These are phyloP conservation scores for Mycena belliarum DNA, from an alignment of 768 basidiomycete species.

Conservation along the genomic window DNA sequence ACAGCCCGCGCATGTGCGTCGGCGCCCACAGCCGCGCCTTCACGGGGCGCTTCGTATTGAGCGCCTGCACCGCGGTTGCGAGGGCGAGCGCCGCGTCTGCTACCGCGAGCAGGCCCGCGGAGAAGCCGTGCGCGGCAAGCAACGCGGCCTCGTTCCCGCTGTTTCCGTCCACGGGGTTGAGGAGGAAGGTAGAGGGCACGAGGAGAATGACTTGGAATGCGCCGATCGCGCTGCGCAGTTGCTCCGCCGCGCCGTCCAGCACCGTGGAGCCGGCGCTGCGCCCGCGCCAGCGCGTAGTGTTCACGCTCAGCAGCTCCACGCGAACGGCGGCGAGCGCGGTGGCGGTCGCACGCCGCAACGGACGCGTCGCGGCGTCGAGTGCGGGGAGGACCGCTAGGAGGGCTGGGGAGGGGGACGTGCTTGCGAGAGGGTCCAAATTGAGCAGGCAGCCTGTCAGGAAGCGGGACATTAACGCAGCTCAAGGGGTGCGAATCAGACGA, in stretches of 20 bases:
- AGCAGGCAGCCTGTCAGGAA: neutral
- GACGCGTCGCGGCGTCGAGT: slow-evolving; percentile 34
- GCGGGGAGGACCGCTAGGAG: slow-evolving; percentile 36
- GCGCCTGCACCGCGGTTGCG: slow-evolving; percentile 36
- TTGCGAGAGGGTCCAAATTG: slow-evolving; percentile 25
- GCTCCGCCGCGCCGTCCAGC: neutral
- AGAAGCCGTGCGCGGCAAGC: slow-evolving; percentile 52
- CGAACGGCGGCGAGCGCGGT: slow-evolving; percentile 28
- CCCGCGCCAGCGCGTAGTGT: slow-evolving; percentile 35
- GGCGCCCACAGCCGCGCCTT: slow-evolving; percentile 51
- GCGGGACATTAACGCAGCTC: too few relatives aligned
- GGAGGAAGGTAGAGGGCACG: too few relatives aligned
- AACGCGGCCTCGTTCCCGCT: too few relatives aligned
- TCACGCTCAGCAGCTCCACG: slow-evolving; percentile 32
- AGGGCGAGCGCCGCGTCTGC: slow-evolving; percentile 37
- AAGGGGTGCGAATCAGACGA: too few relatives aligned
- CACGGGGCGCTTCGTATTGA: slow-evolving; percentile 38
- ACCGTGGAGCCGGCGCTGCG: slow-evolving; percentile 16
- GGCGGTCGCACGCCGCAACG: slow-evolving; percentile 34
- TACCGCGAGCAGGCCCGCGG: slow-evolving; percentile 42
- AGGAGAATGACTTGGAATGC: slow-evolving; percentile 38
- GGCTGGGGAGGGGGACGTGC: slow-evolving; percentile 27
- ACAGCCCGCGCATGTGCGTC: slow-evolving; percentile 39
- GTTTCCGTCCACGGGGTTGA: too few relatives aligned
- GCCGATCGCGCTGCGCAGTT: slow-evolving; percentile 15